These are phyloP conservation scores for Leptodontidium sp. DNA, from an alignment of 2,329 filamentous ascomycete species.

Conservation along the genomic window DNA sequence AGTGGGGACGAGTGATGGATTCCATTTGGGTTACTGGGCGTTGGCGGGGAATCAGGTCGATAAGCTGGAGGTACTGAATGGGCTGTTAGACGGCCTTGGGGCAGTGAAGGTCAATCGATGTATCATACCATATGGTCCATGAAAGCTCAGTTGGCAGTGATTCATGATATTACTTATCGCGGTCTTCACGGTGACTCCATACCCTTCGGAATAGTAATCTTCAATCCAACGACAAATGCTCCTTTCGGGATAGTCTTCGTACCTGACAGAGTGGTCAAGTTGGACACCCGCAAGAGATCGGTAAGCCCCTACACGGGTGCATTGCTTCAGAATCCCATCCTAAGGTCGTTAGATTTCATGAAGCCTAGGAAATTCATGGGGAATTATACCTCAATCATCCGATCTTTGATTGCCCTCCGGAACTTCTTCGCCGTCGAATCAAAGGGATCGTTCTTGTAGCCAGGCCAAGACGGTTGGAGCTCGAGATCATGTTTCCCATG, in stretches of 20 bases:
- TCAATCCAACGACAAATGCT: background rate
- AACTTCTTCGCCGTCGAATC: background rate
- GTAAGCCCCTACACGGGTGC: background rate
- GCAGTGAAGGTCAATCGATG: background rate
- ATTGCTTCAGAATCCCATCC: constrained; percentile 5
- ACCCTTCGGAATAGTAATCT: background rate
- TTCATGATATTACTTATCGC: background rate
- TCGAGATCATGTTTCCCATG: constrained; percentile 1
- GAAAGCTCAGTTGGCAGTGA: background rate
- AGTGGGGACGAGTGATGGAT: background rate
- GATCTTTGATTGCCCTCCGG: background rate
- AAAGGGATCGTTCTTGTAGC: constrained; percentile 1
- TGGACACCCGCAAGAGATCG: background rate
- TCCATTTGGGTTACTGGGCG: background rate
- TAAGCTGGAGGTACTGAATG: background rate
- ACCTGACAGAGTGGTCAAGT: constrained; percentile 4
- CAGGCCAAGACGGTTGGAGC: background rate
- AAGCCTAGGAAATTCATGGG: too few species aligned
- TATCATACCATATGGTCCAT: background rate
- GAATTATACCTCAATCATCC: background rate
- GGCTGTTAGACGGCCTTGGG: background rate
- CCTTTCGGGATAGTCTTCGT: background rate
- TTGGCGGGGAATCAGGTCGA: background rate
- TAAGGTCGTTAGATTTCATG: background rate
- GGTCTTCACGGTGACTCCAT: background rate